A percentile compares a stretch with the other conserved stretches of the same genome.
Conservation (phyloP, 805 yeast species). For the Schwanniomyces vanrijiae region DNA sequence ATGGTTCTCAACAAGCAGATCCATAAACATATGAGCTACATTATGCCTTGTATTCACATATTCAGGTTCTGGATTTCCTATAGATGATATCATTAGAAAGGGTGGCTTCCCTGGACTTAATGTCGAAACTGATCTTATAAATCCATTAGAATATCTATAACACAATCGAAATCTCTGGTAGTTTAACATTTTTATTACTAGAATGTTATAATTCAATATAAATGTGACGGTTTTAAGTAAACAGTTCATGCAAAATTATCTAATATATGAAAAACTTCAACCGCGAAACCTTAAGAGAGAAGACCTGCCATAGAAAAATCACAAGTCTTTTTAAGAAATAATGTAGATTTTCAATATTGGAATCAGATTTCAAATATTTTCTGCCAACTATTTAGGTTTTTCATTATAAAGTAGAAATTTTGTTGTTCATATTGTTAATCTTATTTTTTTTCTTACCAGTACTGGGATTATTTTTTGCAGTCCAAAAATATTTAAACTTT, state of each 20-base stretch:
- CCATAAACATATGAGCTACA: constrained; percentile 64
- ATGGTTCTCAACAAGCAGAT: constrained; percentile 21
- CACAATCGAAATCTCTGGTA: constrained; percentile 7
- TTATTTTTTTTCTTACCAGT: too few species aligned
- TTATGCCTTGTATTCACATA: constrained; percentile 71
- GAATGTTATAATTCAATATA: background rate
- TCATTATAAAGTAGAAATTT: too few species aligned
- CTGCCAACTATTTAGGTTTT: too few species aligned
- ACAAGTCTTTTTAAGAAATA: too few species aligned
- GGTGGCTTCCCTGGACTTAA: constrained; percentile 12
- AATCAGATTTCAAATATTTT: too few species aligned
- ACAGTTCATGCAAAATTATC: background rate
- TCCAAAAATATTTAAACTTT: too few species aligned
- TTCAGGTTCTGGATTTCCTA: constrained; percentile 76
- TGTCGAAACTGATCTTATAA: constrained; percentile 6
- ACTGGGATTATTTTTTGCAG: too few species aligned
- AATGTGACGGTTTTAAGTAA: background rate
- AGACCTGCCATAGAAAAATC: too few species aligned
- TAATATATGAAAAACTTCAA: background rate
- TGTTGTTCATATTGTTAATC: too few species aligned
- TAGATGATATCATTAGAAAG: constrained; percentile 42
- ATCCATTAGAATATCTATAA: background rate
- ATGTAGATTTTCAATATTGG: too few species aligned
- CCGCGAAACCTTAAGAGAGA: too few species aligned
- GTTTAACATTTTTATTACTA: constrained; percentile 5